A percentile compares a stretch with the other conserved stretches of the same genome.
Conservation (phyloP, 345 rosid genomes). For the Iberis pinnata region DNA sequence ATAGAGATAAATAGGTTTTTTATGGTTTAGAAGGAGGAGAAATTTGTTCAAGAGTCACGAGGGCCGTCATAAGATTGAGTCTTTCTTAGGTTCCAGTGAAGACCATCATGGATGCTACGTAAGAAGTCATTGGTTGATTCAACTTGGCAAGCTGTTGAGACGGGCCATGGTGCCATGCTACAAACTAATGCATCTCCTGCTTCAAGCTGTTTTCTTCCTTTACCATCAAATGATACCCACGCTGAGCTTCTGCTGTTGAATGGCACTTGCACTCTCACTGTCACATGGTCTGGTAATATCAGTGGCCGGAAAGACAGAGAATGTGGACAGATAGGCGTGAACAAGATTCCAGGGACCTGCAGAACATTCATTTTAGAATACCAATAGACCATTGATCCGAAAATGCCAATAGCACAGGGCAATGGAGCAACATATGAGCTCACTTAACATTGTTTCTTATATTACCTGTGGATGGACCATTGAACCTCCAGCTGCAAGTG, state of each 20-base stretch:
- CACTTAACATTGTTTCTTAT: neutral
- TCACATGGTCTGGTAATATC: slow-evolving; percentile 91
- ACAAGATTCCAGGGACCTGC: slow-evolving; percentile 95
- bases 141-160: slow-evolving; percentile 79
- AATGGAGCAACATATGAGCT: neutral
- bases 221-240: slow-evolving; percentile 97
- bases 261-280: slow-evolving; percentile 77
- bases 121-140: slow-evolving; percentile 87
- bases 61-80: slow-evolving; percentile 84
- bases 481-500: slow-evolving; percentile 98
- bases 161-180: slow-evolving; percentile 99
- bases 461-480: slow-evolving; percentile 99
- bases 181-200: slow-evolving; percentile 94
- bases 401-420: neutral
- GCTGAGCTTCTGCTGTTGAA: slow-evolving; percentile 87
- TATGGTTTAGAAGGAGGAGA: neutral
- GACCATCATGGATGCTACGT: slow-evolving; percentile 90
- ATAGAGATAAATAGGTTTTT: neutral
- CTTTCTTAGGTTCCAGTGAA: slow-evolving; percentile 92
- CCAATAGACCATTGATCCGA: neutral
- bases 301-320: slow-evolving; percentile 94
- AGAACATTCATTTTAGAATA: slow-evolving; percentile 15
- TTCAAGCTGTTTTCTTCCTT: slow-evolving; percentile 67
- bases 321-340: slow-evolving; percentile 97
- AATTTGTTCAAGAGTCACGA: slow-evolving; percentile 27